Percentiles rank a stretch among this genome's conserved stretches.
Conservation (phyloP, 1,284 basidiomycete species). For the Porogramme epimiltina region DNA sequence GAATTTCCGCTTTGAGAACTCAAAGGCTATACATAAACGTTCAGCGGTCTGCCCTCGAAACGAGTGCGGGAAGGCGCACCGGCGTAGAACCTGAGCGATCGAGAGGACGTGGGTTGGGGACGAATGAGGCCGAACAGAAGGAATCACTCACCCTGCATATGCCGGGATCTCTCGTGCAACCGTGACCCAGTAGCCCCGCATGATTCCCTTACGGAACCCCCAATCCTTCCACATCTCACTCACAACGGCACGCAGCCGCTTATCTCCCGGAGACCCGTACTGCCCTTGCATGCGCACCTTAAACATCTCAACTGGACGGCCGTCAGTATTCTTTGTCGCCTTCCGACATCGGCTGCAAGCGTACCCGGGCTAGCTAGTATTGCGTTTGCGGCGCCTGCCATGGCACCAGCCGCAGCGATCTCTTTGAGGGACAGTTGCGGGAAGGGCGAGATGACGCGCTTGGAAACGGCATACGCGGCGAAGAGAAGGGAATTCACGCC, state of each 20-base stretch:
- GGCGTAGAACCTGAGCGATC: slow-evolving; percentile 62
- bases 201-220: slow-evolving; percentile 86
- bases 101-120: background rate
- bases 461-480: slow-evolving; percentile 83
- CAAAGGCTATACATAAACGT: slow-evolving; percentile 63
- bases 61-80: slow-evolving; percentile 41
- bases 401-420: slow-evolving; percentile 83
- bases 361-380: slow-evolving; percentile 86
- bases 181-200: slow-evolving; percentile 98
- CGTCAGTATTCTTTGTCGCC: background rate
- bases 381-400: slow-evolving; percentile 91
- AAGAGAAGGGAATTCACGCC: slow-evolving; percentile 97
- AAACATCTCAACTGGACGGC: slow-evolving; percentile 75
- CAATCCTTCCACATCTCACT: slow-evolving; percentile 84
- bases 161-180: slow-evolving; percentile 92
- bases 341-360: slow-evolving; percentile 14
- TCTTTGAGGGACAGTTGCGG: slow-evolving; percentile 80
- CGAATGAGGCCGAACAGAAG: background rate
- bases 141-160: slow-evolving; percentile 76
- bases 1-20: slow-evolving; percentile 85
- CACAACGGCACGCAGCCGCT: slow-evolving; percentile 72
- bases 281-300: slow-evolving; percentile 98
- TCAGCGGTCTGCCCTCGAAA: background rate
- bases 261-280: slow-evolving; percentile 77
- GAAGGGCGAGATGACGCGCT: slow-evolving; percentile 86